A percentile compares a stretch with the other conserved stretches of the same genome.
Evolutionary conservation across 2,329 filamentous ascomycete genomes (phyloP).

Genomic region (Aspergillus neoniger): DNA sequence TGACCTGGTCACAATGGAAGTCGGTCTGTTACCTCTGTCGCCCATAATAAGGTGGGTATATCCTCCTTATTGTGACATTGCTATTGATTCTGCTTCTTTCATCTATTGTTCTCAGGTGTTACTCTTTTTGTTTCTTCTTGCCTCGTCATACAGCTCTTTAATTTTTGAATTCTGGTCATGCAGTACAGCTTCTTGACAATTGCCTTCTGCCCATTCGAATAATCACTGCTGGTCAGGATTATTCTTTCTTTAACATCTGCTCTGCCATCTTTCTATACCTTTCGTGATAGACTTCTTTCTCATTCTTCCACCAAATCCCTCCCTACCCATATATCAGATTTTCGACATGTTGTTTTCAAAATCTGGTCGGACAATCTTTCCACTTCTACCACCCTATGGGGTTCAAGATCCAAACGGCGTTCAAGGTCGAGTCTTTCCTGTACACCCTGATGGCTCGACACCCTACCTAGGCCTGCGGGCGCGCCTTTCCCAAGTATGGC

Average conservation of each 20-base stretch:
- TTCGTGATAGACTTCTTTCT: neutral
- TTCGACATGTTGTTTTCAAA: slow-evolving; percentile 36
- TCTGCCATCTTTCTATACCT: slow-evolving; percentile 4
- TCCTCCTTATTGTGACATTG: neutral
- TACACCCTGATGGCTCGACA: slow-evolving; percentile 70
- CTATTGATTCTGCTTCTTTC: slow-evolving; percentile 4
- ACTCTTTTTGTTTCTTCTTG: slow-evolving; percentile 19
- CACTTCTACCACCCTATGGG: slow-evolving; percentile 44
- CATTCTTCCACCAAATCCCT: neutral
- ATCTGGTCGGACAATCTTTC: slow-evolving; percentile 37
- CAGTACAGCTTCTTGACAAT: slow-evolving; percentile 19
- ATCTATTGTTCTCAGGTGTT: slow-evolving; percentile 20
- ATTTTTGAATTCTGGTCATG: slow-evolving; percentile 19
- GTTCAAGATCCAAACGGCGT: slow-evolving; percentile 52
- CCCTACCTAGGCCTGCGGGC: slow-evolving; percentile 90
- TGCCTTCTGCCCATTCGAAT: slow-evolving; percentile 3
- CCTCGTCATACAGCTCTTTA: neutral
- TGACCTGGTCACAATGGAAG: neutral
- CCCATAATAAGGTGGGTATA: slow-evolving; percentile 10
- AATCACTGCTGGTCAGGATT: slow-evolving; percentile 24
- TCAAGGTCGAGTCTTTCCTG: slow-evolving; percentile 57
- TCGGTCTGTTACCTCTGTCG: neutral
- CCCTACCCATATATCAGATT: neutral
- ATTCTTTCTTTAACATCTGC: neutral
- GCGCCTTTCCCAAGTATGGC: slow-evolving; percentile 91